Evolutionary conservation across 768 basidiomycete genomes (phyloP), one percentile per base, ranked within the genome.

Genomic region (Heimioporus sp.): DNA sequence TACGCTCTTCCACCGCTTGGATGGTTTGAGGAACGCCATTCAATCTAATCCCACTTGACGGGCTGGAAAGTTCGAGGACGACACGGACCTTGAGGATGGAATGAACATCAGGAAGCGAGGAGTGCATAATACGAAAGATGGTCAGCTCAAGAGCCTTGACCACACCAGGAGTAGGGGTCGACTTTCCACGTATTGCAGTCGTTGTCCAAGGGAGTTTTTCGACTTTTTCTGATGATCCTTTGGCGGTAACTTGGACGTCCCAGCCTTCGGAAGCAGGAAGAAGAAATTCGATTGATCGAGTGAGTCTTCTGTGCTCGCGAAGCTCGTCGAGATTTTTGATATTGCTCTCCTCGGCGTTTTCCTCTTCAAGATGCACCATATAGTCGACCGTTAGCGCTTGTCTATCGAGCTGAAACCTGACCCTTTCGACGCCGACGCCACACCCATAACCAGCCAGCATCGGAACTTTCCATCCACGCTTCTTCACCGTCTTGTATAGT

Each of bases 311-410:
- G 49, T 81, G 79, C 63, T 91, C 92, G 40, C 83, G 81, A 16
- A 91, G 68, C 49, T 86, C 87, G 39, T 88, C 85, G 52, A 87
- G 67, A 47, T 79, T 83, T 28, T 80, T 71, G 37, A 65, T 63
- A 21, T 32, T 40, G 41, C 39, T 57, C 17, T 61, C 61, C 17
- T 64, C 60, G 24, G 56, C 60, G 37, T 64, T 75, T 10, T 63
- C 61, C 31, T 85, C 82, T 31, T 83, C 86, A 2, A 85, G 84
- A 31, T 92, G 82, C 52, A 98, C 83, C 15, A 88, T 75, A 69
- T 96, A 97, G 52, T 92, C 89, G 28, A 95, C 71, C 0, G 82
- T 82, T 30, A 98, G 76, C 0, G 91, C 86, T 60, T 92, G 89
- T 46, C 95, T 76, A 59, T 90, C 88, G 36, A 87, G 75, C 60